These are phyloP conservation scores for Senecio squalidus DNA, from an alignment of 140 eudicot species.

Conservation along the genomic window DNA sequence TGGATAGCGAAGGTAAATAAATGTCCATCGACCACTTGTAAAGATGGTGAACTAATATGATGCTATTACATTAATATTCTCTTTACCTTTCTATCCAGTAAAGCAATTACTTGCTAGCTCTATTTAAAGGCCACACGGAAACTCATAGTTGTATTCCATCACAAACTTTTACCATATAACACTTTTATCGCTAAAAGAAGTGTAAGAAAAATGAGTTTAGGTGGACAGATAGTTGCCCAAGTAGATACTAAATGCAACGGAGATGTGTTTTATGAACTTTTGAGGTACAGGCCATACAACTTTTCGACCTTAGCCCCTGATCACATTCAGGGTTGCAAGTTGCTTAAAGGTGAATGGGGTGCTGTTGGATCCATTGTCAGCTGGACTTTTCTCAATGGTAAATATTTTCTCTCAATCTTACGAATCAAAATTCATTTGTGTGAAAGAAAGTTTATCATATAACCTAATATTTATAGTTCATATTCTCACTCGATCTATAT, in stretches of 20 bases:
- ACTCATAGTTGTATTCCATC: neutral
- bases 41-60: conserved; percentile 1
- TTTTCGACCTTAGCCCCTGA: conserved; percentile 18
- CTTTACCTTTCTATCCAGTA: neutral
- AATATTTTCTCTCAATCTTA: neutral
- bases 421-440: too few relatives aligned
- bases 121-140: conserved; percentile 1
- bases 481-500: too few relatives aligned
- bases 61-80: neutral
- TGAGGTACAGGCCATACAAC: conserved; percentile 9
- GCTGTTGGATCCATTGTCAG: conserved; percentile 9
- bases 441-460: too few relatives aligned
- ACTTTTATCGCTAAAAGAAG: neutral
- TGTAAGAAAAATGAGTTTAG: conserved; percentile 4
- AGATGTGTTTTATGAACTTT: conserved; percentile 14
- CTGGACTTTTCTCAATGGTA: conserved; percentile 24
- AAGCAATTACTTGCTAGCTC: neutral
- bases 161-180: neutral
- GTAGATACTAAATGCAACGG: conserved; percentile 17
- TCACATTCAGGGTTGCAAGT: conserved; percentile 15
- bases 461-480: too few relatives aligned
- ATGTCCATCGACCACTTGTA: neutral
- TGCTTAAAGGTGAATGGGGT: conserved; percentile 27
- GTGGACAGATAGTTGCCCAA: conserved; percentile 14
- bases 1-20: conserved; percentile 9